Conservation (phyloP, 352 stramenopile species). For the Globisporangium viniferum region DNA sequence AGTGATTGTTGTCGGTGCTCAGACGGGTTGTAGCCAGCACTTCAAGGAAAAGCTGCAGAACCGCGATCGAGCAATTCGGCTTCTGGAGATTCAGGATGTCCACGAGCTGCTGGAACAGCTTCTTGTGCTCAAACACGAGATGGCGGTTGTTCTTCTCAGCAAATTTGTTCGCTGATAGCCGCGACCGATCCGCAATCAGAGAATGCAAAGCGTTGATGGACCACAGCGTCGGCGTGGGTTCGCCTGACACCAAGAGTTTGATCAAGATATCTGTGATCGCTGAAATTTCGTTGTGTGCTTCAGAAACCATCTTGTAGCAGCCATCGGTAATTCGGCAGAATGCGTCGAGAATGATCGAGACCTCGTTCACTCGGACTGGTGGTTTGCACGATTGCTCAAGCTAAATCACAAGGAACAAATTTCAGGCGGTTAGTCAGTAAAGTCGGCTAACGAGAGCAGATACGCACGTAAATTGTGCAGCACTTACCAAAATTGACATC, state of each 20-base stretch:
- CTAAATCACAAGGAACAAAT: conserved; percentile 21
- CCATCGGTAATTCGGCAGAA: conserved; percentile 75
- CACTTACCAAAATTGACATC: conserved; percentile 60
- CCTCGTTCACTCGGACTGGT: conserved; percentile 59
- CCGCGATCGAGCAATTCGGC: conserved; percentile 43
- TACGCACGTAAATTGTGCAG: not conserved
- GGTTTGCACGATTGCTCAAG: conserved; percentile 63
- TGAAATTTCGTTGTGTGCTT: conserved; percentile 42
- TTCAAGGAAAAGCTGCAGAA: conserved; percentile 67
- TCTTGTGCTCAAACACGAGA: conserved; percentile 63
- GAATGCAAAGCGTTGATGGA: conserved; percentile 63
- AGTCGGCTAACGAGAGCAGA: not conserved
- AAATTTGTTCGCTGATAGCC: conserved; percentile 31
- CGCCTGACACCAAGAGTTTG: conserved; percentile 47
- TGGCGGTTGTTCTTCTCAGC: conserved; percentile 56
- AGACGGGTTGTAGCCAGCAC: conserved; percentile 51
- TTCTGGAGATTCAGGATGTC: conserved; percentile 49
- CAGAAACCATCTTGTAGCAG: conserved; percentile 59
- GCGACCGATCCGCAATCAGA: conserved; percentile 48
- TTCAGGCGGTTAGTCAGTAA: conserved; percentile 4
- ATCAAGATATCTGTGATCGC: conserved; percentile 35
- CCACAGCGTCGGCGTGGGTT: conserved; percentile 56
- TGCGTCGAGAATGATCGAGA: conserved; percentile 61
- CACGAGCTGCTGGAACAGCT: conserved; percentile 53
- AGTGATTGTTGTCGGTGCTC: conserved; percentile 76